Conservation (phyloP, 2,329 filamentous ascomycete genomes). For the Colletotrichum lentis region DNA sequence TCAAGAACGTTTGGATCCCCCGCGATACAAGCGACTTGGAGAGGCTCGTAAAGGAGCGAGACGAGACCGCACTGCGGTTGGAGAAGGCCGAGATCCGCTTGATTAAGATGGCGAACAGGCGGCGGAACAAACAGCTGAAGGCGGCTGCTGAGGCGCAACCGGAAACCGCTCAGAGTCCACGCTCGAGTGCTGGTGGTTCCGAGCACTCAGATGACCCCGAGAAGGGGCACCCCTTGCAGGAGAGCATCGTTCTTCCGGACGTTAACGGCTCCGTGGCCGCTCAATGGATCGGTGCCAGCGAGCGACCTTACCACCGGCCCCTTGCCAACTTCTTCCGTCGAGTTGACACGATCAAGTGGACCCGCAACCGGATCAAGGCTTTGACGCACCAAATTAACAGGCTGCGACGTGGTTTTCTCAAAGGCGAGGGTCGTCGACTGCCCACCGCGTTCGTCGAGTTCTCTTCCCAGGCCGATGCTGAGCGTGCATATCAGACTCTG, state of each 20-base stretch:
- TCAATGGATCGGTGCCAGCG: conserved; percentile 76
- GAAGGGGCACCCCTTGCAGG: conserved; percentile 43
- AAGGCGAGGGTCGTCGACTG: conserved; percentile 65
- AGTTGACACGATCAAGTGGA: conserved; percentile 95
- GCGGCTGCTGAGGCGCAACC: neutral
- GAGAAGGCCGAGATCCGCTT: conserved; percentile 85
- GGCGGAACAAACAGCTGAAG: conserved; percentile 39
- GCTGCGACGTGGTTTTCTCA: conserved; percentile 71
- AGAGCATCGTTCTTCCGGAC: conserved; percentile 47
- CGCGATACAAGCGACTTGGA: conserved; percentile 78
- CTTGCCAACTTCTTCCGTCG: conserved; percentile 80
- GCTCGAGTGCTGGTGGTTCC: conserved; percentile 1
- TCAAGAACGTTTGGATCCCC: conserved; percentile 85
- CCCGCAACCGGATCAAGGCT: conserved; percentile 62
- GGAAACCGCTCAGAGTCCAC: conserved; percentile 42
- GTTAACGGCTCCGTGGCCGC: conserved; percentile 66
- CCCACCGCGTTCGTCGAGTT: conserved; percentile 95
- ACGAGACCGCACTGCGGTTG: conserved; percentile 77
- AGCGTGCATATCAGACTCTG: conserved; percentile 82
- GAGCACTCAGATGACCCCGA: conserved; percentile 39
- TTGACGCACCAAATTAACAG: conserved; percentile 60
- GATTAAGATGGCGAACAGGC: conserved; percentile 73
- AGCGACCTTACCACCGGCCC: conserved; percentile 76
- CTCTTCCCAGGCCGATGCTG: conserved; percentile 80
- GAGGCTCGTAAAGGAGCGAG: conserved; percentile 78